Evolutionary conservation across 768 basidiomycete genomes (phyloP).

Genomic region (Candolleomyces efflorescens): DNA sequence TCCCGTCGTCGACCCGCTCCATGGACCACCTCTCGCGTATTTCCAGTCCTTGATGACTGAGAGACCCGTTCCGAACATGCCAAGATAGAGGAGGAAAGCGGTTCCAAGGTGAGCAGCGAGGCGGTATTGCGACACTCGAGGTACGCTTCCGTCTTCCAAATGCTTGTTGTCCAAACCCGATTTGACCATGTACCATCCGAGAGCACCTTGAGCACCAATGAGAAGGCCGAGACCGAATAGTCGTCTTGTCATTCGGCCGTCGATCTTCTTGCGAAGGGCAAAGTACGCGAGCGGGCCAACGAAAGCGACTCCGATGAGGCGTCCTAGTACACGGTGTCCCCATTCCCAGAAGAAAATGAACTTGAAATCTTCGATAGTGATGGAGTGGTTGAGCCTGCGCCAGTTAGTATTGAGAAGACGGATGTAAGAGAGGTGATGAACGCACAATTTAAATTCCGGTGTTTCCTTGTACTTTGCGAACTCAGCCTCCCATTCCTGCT

Average conservation of each 20-base stretch:
- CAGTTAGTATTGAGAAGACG: background rate
- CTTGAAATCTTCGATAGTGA: constrained; percentile 89
- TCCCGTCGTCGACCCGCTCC: constrained; percentile 46
- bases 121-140: constrained; percentile 95
- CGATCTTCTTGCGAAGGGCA: constrained; percentile 62
- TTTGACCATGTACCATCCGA: constrained; percentile 99
- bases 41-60: constrained; percentile 76
- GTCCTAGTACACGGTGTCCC: constrained; percentile 91
- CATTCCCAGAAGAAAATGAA: constrained; percentile 98
- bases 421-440: constrained; percentile 10
- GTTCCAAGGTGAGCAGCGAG: constrained; percentile 93
- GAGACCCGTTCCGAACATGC: constrained; percentile 85
- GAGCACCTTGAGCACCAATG: constrained; percentile 85
- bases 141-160: constrained; percentile 79
- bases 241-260: constrained; percentile 54
- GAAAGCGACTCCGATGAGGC: constrained; percentile 79
- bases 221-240: constrained; percentile 72
- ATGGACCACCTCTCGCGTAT: constrained; percentile 51
- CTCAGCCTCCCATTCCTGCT: constrained; percentile 77
- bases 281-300: constrained; percentile 85
- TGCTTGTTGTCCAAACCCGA: constrained; percentile 86
- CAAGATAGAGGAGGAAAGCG: constrained; percentile 86
- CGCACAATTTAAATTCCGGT: constrained; percentile 94
- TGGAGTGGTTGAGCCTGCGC: constrained; percentile 80
- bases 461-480: constrained; percentile 93